Conservation (phyloP, 176 grass and related monocot genomes). For the Oryza coarctata region DNA sequence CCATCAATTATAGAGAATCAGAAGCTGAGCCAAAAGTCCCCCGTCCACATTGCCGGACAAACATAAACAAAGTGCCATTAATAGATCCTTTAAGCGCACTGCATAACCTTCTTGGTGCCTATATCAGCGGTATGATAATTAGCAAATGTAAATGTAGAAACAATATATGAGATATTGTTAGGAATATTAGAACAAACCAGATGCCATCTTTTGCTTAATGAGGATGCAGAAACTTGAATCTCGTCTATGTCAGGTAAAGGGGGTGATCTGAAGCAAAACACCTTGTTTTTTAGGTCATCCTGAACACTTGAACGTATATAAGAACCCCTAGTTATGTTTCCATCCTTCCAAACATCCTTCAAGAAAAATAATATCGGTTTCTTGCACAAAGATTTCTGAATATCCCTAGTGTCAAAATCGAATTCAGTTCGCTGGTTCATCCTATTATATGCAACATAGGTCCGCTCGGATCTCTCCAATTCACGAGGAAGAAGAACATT, state of each 20-base stretch:
- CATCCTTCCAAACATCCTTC: slow-evolving; percentile 74
- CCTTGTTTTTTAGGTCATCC: slow-evolving; percentile 88
- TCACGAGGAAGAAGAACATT: slow-evolving; percentile 72
- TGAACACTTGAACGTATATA: slow-evolving; percentile 55
- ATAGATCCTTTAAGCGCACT: slow-evolving; percentile 56
- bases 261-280: slow-evolving; percentile 80
- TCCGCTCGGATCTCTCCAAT: slow-evolving; percentile 75
- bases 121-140: slow-evolving; percentile 40
- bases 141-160: slow-evolving; percentile 28
- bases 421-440: slow-evolving; percentile 68
- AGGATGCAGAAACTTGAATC: slow-evolving; percentile 65
- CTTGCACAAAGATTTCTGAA: slow-evolving; percentile 84
- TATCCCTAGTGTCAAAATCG: slow-evolving; percentile 93
- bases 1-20: slow-evolving; percentile 69
- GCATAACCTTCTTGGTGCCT: slow-evolving; percentile 92
- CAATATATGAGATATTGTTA: slow-evolving; percentile 12
- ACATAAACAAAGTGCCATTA: slow-evolving; percentile 69
- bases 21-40: slow-evolving; percentile 78
- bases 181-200: slow-evolving; percentile 64
- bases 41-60: slow-evolving; percentile 70
- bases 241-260: slow-evolving; percentile 68
- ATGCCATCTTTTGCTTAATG: slow-evolving; percentile 90
- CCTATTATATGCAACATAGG: slow-evolving; percentile 80
- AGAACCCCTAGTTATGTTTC: slow-evolving; percentile 65
- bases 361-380: slow-evolving; percentile 83